Evolutionary conservation across 768 basidiomycete genomes (phyloP).

Genomic region (Neoboletus subvelutipes): DNA sequence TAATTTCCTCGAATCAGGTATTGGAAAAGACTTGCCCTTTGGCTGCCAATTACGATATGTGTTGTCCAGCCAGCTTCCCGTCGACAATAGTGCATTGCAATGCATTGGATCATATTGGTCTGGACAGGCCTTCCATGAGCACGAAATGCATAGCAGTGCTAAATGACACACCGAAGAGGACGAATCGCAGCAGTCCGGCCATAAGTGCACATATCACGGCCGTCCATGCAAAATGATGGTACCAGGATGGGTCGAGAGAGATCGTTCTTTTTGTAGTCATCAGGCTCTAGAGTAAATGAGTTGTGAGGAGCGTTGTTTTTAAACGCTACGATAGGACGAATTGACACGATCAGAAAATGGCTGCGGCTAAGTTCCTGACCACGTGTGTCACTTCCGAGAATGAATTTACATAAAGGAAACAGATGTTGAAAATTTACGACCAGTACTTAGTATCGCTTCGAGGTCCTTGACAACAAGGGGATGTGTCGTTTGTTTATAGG

Average conservation of each 20-base stretch:
- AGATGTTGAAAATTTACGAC: background rate
- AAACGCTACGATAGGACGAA: background rate
- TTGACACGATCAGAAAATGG: background rate
- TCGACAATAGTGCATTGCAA: slow-evolving; percentile 67
- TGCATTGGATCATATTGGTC: slow-evolving; percentile 72
- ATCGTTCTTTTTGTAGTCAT: slow-evolving; percentile 33
- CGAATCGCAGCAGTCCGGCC: slow-evolving; percentile 43
- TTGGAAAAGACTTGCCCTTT: slow-evolving; percentile 49
- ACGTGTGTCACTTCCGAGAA: background rate
- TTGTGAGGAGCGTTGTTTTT: background rate
- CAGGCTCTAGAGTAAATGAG: slow-evolving; percentile 2
- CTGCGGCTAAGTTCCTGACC: background rate
- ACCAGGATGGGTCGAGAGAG: slow-evolving; percentile 47
- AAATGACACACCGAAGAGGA: slow-evolving; percentile 43
- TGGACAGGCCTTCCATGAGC: slow-evolving; percentile 28
- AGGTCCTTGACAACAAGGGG: background rate
- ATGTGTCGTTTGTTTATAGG: background rate
- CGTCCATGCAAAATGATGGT: slow-evolving; percentile 46
- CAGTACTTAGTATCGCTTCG: background rate
- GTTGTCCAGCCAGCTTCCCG: slow-evolving; percentile 77
- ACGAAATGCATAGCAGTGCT: background rate
- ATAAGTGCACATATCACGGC: slow-evolving; percentile 40
- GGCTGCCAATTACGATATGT: slow-evolving; percentile 81
- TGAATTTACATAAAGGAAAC: background rate
- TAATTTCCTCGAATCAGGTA: slow-evolving; percentile 5